These are phyloP conservation scores for Plasmodium fragile DNA, from an alignment of 169 alveolate genomes.

Conservation along the genomic window DNA sequence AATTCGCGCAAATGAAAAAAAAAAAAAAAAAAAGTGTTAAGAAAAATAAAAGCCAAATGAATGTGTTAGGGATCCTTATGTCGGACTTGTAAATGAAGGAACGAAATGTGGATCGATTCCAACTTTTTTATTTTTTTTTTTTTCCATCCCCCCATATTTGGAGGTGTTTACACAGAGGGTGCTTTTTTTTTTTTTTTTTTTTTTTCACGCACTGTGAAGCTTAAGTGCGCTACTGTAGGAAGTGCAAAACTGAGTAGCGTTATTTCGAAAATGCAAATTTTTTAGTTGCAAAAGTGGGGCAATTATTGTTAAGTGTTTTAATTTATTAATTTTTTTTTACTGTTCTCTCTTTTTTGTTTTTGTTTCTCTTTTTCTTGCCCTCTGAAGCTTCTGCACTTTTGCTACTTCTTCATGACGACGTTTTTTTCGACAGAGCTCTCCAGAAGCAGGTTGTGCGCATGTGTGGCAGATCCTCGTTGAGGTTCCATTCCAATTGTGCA, in stretches of 20 bases:
- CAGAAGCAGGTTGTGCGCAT: not conserved
- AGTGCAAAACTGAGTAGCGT: not conserved
- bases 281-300: not conserved
- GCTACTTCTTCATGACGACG: not conserved
- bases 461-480: not conserved
- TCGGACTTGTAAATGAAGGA: not conserved
- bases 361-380: not conserved
- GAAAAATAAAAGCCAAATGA: not conserved
- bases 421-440: not conserved
- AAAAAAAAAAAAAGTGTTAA: not conserved
- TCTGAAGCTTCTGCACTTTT: not conserved
- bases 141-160: not conserved
- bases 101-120: not conserved
- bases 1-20: not conserved
- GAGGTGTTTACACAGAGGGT: not conserved
- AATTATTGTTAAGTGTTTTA: not conserved
- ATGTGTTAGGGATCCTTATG: not conserved
- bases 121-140: not conserved
- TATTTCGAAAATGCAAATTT: not conserved
- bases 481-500: not conserved
- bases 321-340: not conserved
- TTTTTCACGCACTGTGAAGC: not conserved
- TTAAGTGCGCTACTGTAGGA: not conserved
- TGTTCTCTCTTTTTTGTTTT: not conserved
- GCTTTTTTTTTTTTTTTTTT: slow-evolving; percentile 24